Base-by-base conservation (phyloP, 768 basidiomycete genomes). In the Auricularia sp. region DNA sequence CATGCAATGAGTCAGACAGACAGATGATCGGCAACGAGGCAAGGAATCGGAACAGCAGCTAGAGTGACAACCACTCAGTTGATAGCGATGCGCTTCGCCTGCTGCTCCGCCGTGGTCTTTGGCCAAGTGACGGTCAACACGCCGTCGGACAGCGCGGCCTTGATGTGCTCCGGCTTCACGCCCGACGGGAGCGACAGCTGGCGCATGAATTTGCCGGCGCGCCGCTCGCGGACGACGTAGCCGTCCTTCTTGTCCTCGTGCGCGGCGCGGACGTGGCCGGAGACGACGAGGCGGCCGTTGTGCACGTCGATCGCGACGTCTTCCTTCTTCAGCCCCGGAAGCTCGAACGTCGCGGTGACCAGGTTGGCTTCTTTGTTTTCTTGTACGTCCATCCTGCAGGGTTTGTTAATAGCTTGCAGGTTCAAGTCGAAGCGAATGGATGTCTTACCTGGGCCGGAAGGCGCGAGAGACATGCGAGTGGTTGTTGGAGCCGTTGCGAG, bases 301-400 rank as follows among this genome's bases (percentile, higher is more conserved):
- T 77, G 8, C 39, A 42, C 39, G 39, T 42, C 39, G 3, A 42
- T 7, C 39, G 12, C 76, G n/a, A 83, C 71, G 61, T 83, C 78
- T 53, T 81, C 78, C 63, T 81, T 80, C 62, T 76, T 80, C 62
- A 84, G 69, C 10, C 84, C 83, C 3, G 84, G 85, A 1, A 83
- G 71, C 68, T 85, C 85, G 64, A 86, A 82, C 4, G 78, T 78
- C 8, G 81, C 83, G 1, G 79, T 81, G 35, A 84, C 77, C 16
- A 67, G 65, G 66, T 79, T 78, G 18, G 69, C 68, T 1, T 77
- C 74, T 16, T 74, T 66, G 62, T 78, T 75, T 69, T 83, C 81
- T 61, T 79, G 74, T 1, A 85, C 63, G 66, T 85, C 78, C 75
- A 84, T 68, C 35, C 66, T 66, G 53, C 18, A 3, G 11, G 29